Evolutionary conservation across 2,329 filamentous ascomycete genomes (phyloP), one percentile per base, ranked within the genome.

Genomic region (Exophiala lecanii-corni): DNA sequence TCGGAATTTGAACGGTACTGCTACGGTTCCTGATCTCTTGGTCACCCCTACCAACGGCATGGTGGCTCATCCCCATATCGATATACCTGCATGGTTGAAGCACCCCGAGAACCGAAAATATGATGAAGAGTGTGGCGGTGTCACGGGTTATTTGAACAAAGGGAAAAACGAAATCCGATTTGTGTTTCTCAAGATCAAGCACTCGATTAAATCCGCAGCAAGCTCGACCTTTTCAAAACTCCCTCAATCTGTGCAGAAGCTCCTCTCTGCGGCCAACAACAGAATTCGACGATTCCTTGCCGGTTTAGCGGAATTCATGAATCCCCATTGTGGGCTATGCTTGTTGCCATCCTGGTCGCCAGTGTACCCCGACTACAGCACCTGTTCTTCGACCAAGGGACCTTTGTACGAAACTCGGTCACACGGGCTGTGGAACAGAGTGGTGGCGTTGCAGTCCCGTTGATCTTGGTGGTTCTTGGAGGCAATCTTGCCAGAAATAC

Each of bases 291-390:
- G 62, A 50, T 82, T 86, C 55, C 66, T 78, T 54, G 67, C 67
- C 36, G 89, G 89, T 39, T 62, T 89, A 9, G 92, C 86, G 85
- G 84, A 86, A 36, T 95, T 96, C 64, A 97, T 98, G 91, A 97
- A 97, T 66, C 91, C 92, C 92, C 92, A 1, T 80, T 98, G 18
- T 97, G 89, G 89, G 89, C 92, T 20, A 97, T 98, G 92, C 71
- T 97, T 23, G 72, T 82, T 28, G 87, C 92, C n/a, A 82, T 97
- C 34, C 68, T 95, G 38, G 86, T 98, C 4, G 92, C 92, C 2
- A 94, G 89, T 1, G 78, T 96, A 4, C 92, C 92, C 0, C 60
- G 71, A 1, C 75, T 98, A 5, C 91, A 98, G 63, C 72, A 75
- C 30, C 69, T 92, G 13, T 96, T 98, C 70, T 98, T 97, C 66